A percentile compares a stretch with the other conserved stretches of the same genome.
These are phyloP conservation scores for Phytomonas sp. DNA, from an alignment of 208 protist species.

Conservation along the genomic window DNA sequence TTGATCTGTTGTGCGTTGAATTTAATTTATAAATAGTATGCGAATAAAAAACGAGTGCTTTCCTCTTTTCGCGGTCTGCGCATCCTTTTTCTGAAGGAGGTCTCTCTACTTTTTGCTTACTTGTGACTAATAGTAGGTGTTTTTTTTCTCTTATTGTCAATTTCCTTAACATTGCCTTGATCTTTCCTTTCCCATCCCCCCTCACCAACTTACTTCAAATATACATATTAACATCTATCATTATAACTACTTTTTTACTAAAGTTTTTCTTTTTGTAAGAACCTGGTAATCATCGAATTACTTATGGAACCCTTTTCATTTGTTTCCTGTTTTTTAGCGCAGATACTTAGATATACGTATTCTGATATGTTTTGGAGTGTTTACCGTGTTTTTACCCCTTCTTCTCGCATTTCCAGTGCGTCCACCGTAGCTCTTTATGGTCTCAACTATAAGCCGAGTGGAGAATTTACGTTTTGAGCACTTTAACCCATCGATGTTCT, in stretches of 20 bases:
- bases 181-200: slow-evolving; percentile 8
- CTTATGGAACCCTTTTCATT: slow-evolving; percentile 6
- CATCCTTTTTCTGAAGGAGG: background rate
- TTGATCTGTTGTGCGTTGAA: background rate
- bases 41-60: slow-evolving; percentile 18
- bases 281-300: background rate
- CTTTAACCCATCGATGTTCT: background rate
- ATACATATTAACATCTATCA: slow-evolving; percentile 15
- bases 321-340: slow-evolving; percentile 8
- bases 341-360: slow-evolving; percentile 2
- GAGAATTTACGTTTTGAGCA: no score
- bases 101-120: slow-evolving; percentile 9
- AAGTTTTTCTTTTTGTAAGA: slow-evolving; percentile 16
- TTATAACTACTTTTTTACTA: slow-evolving; percentile 15
- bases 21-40: slow-evolving; percentile 1
- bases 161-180: background rate
- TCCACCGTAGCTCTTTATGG: background rate
- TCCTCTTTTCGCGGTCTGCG: background rate
- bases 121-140: background rate
- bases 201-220: slow-evolving; percentile 11
- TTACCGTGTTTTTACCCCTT: slow-evolving; percentile 18
- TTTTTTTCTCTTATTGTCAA: slow-evolving; percentile 7
- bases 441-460: no score
- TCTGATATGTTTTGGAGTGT: slow-evolving; percentile 7
- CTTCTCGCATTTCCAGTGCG: slow-evolving; percentile 2